Percentiles rank a stretch among this genome's conserved stretches.
phyloP scores from a whole-genome alignment of 495 filamentous ascomycete species.

The Collariella sp. region DNA sequence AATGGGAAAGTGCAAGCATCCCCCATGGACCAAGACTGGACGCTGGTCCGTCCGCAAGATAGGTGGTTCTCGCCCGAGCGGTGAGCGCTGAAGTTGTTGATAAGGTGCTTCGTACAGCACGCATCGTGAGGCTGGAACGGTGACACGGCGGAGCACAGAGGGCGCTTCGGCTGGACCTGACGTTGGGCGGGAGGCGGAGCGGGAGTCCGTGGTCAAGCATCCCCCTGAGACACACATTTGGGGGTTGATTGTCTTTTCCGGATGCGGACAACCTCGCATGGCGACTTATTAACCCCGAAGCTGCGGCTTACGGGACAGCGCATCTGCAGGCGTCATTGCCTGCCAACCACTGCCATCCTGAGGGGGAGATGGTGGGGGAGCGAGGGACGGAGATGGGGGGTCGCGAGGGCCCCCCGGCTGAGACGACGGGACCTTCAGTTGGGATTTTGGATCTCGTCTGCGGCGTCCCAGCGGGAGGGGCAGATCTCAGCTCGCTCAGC shows the following conservation, averaged over 20 bases:
- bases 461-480: neutral
- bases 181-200: too few species aligned
- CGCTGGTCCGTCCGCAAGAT: neutral
- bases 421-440: neutral
- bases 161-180: too few species aligned
- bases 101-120: too few species aligned
- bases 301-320: neutral
- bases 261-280: neutral
- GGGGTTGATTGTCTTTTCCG: neutral
- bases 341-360: neutral
- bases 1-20: neutral
- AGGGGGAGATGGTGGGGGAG: too few species aligned
- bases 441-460: neutral
- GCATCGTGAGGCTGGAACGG: too few species aligned
- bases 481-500: conserved; percentile 13
- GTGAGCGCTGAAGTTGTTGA: too few species aligned
- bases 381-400: too few species aligned
- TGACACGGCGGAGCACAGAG: too few species aligned
- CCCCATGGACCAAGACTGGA: neutral
- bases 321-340: neutral
- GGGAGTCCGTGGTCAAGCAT: neutral
- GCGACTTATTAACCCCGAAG: neutral
- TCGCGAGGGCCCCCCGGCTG: neutral
- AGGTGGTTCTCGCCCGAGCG: neutral
- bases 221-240: neutral